Evolutionary conservation across 2,329 filamentous ascomycete genomes (phyloP).

Genomic region (Aspergillus calidoustus): DNA sequence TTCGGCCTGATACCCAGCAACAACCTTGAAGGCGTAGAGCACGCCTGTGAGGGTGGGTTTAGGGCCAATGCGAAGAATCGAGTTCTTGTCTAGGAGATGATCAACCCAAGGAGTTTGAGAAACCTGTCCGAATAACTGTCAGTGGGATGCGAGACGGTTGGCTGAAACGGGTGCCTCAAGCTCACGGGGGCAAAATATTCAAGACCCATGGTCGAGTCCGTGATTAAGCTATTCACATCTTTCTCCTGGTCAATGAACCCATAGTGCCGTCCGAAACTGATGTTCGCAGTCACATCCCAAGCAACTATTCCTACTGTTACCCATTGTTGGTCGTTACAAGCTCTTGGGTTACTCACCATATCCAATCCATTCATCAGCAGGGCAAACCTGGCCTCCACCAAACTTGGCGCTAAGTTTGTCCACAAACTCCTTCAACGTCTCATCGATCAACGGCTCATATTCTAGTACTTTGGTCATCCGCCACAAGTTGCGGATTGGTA

Average conservation of each 20-base stretch:
- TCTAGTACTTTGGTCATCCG: conserved; percentile 34
- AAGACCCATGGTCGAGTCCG: conserved; percentile 21
- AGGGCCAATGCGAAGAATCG: conserved; percentile 28
- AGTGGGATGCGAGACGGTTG: neutral
- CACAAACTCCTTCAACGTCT: conserved; percentile 30
- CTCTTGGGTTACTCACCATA: conserved; percentile 10
- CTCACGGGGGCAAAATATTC: conserved; percentile 29
- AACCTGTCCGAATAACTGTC: conserved; percentile 18
- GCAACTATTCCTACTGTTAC: conserved; percentile 4
- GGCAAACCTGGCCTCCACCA: conserved; percentile 8
- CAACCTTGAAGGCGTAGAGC: conserved; percentile 16
- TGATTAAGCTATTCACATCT: conserved; percentile 16
- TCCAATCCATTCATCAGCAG: conserved; percentile 20
- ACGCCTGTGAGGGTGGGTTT: conserved; percentile 22
- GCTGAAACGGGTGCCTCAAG: neutral
- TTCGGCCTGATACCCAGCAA: conserved; percentile 11
- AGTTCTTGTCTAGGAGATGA: conserved; percentile 29
- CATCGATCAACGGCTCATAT: conserved; percentile 33
- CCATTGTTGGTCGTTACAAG: neutral
- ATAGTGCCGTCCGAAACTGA: conserved; percentile 27
- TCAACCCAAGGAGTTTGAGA: conserved; percentile 29
- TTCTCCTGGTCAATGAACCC: conserved; percentile 33
- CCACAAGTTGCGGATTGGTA: conserved; percentile 30
- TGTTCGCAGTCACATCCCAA: conserved; percentile 18
- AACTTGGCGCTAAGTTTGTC: conserved; percentile 29